Evolutionary conservation across 352 stramenopile species (phyloP), one percentile per base, ranked within the genome.

Genomic region (Pythium rhizo-oryzae): DNA sequence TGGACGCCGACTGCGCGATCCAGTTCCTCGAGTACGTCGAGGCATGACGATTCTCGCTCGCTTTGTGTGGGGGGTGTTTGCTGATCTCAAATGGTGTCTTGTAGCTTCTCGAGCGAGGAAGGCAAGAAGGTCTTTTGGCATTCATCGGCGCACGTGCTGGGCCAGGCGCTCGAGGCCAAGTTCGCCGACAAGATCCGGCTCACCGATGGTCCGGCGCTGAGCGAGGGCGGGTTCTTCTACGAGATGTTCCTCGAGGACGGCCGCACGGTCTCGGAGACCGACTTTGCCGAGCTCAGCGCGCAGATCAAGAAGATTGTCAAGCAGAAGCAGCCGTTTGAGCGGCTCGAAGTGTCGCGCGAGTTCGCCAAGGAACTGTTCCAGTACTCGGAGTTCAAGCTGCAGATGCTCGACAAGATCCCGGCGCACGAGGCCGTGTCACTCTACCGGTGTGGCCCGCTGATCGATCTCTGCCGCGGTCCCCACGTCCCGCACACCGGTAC

Each of bases 171-270:
- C 43, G 98, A 99, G 72, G 83, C 95, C 56, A 92, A 98, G 70
- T 99, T 98, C 80, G 91, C 97, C 47, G 93, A 92, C 55, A 94
- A 99, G 63, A 90, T 99, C 33, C 98, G 94, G 24, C 97, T 99
- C 8, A 86, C 72, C 30, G 85, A 94, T 71, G 98, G 98, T 30
- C 98, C 98, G 19, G 83, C 98, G 30, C 73, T 99, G 23, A 77
- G 64, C 25, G 92, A 98, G 52, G 94, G 96, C 65, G 98, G 98
- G 25, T 99, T 99, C 76, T 99, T 99, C 78, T 99, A 99, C 81
- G 98, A 96, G 56, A 93, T 93, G 86, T 93, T 88, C 47, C 63
- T 96, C 8, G 60, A 82, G 35, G 77, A 92, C 62, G 73, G 73
- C 33, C 66, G 76, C 28, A 96, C 88, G 21, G 77, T 94, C 18